Evolutionary conservation across 1,139 yeast species (phyloP), one percentile per base, ranked within the genome.

Genomic region (Zygotorulaspora mrakii): DNA sequence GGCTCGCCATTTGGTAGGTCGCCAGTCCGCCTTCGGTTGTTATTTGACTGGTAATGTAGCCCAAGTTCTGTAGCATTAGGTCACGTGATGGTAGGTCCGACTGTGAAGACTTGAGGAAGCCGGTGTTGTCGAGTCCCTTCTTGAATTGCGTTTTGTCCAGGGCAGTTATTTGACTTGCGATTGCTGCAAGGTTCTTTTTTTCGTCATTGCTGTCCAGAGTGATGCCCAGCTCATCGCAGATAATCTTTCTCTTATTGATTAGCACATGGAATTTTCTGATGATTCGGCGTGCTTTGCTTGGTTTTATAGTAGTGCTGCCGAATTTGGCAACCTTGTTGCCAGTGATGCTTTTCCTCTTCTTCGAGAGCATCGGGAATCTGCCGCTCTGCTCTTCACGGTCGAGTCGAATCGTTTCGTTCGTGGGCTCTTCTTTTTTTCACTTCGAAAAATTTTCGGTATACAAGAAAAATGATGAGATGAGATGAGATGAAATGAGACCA

Each of bases 1-100:
- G 76, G 1, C 96, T 86, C 0, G 97, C 97, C n/a, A 72, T 66
- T 55, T 89, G 97, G 59, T 89, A 89, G 5, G 76, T 74, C 43
- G 76, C 70, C 2, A 86, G 60, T 0, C 95, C 95, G 1, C 94
- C 94, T 37, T 78, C 66, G 37, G 65, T 70, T 7, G 67, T 65
- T 3, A 80, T 70, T 57, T 83, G 88, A 1, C 71, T 71, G 52
- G 78, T 82, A 7, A 80, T 78, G 48, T 63, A 71, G 1, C 74
- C 87, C 37, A 77, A 65, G 30, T 62, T 60, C 11, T 31, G 39
- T 10, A 47, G 49, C 5, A 67, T 44, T 8, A 41, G 35, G 22
- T 30, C 42, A 4, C 37, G 36, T 14, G 46, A 29, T 4, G n/a
- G n/a, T n/a, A n/a, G n/a, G n/a, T 41, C 14, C 4, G 29, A n/a